Percentiles rank a stretch among this genome's conserved stretches.
Evolutionary conservation across 2,329 filamentous ascomycete species (phyloP).

Genomic region (Hawksworthiomyces lignivorus): DNA sequence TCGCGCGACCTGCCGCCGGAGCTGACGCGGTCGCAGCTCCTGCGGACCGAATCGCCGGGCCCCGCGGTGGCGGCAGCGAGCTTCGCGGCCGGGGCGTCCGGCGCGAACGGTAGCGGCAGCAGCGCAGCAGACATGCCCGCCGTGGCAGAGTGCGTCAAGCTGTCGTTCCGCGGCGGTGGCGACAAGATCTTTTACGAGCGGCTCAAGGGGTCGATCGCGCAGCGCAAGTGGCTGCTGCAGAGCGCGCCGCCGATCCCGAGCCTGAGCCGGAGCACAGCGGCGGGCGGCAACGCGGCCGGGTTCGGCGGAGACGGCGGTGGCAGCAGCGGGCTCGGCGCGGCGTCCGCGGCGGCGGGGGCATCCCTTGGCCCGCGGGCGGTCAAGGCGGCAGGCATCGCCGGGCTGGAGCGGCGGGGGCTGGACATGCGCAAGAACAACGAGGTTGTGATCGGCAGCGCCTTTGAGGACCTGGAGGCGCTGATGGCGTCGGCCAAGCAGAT

Average conservation of each 20-base stretch:
- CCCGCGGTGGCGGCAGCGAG: conserved; percentile 49
- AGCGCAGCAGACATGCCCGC: conserved; percentile 35
- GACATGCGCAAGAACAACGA: conserved; percentile 90
- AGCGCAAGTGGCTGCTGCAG: conserved; percentile 91
- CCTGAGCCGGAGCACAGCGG: conserved; percentile 28
- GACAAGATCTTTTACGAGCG: conserved; percentile 87
- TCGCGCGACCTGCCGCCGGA: conserved; percentile 40
- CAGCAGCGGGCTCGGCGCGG: not conserved
- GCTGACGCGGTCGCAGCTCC: conserved; percentile 30
- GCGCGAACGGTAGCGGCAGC: not conserved
- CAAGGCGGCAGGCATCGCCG: conserved; percentile 81
- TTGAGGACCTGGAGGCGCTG: conserved; percentile 90
- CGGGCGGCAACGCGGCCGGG: not conserved
- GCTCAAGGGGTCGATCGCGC: conserved; percentile 77
- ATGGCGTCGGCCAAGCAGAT: conserved; percentile 98
- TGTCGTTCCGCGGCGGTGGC: conserved; percentile 85
- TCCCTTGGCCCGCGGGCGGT: conserved; percentile 23
- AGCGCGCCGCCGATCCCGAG: conserved; percentile 81
- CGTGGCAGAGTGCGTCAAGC: conserved; percentile 68
- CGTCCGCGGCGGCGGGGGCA: conserved; percentile 5
- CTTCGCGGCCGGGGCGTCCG: not conserved
- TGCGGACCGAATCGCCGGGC: conserved; percentile 68
- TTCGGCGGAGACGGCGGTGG: not conserved
- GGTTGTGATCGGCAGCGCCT: conserved; percentile 82
- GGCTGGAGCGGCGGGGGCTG: conserved; percentile 76